Evolutionary conservation across 306 rosid species (phyloP), one percentile per base, ranked within the genome.

Genomic region (Inga laurina): DNA sequence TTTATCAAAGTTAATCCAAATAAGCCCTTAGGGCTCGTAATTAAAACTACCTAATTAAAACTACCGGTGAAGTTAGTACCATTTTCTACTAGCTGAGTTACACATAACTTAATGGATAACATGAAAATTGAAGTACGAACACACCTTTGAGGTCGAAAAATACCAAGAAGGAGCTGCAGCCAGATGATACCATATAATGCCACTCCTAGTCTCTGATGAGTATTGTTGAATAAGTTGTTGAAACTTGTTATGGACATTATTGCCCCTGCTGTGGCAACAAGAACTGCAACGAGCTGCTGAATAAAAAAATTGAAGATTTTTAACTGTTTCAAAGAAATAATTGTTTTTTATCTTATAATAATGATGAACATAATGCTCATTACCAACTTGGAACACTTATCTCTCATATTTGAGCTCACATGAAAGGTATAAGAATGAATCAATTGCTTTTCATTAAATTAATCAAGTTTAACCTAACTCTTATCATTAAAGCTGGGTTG

Each of bases 201-300:
- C 34, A 95, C 82, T 30, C 98, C 98, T 85, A 95, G 77, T 84
- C 97, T 92, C 88, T 95, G 97, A 85, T 95, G 98, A 81, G 81
- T 90, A 61, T 95, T 95, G 89, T 93, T 91, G 90, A 95, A 95
- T 52, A 88, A 84, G 81, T 92, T 95, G 91, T 88, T 92, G 91
- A 95, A 93, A 87, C 90, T 89, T 87, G 88, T 92, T 79, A 95
- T 87, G 37, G 98, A 95, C 93, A 95, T 83, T 69, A 95, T 90
- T 84, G 95, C 98, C 77, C 94, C 98, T 75, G 85, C 86, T 82
- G 98, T 95, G 70, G 91, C 91, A 81, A 93, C 77, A 81, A 95
- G 87, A 46, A 90, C 88, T 77, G 92, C 91, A 39, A 93, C 81
- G 56, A 78, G 75, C 98, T 95, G 91, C 76, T 79, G 71, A 70